phyloP scores from a whole-genome alignment of 2,329 filamentous ascomycete species.

The Calonectria leucothoes region DNA sequence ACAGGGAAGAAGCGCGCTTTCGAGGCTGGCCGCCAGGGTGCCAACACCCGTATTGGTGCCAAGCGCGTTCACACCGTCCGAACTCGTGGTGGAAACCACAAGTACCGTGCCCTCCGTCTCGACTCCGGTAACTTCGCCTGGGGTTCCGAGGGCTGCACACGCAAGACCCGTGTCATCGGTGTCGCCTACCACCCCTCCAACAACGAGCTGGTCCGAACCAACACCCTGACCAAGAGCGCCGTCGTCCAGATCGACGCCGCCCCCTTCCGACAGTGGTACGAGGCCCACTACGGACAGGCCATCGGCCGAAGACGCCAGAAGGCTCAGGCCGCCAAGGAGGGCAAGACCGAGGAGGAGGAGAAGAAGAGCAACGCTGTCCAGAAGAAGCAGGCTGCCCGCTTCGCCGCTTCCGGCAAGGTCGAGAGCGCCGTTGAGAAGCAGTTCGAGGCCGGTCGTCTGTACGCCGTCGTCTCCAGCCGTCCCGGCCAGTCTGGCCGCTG shows the following conservation, averaged over 20 bases:
- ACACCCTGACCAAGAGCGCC: constrained; percentile 99
- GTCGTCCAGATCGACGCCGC: constrained; percentile 99
- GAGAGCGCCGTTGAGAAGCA: constrained; percentile 94
- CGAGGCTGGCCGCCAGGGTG: constrained; percentile 99
- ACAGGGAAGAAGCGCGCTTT: constrained; percentile 96
- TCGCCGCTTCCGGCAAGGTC: constrained; percentile 89
- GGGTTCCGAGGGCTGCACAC: constrained; percentile 97
- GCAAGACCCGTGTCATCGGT: constrained; percentile 99
- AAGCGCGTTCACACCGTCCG: constrained; percentile 98
- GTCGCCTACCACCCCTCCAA: constrained; percentile 99
- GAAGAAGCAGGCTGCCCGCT: constrained; percentile 95
- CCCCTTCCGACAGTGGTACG: constrained; percentile 99
- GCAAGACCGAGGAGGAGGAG: constrained; percentile 73
- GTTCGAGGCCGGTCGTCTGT: constrained; percentile 99
- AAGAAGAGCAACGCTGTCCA: constrained; percentile 97
- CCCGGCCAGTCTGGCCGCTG: constrained; percentile 97
- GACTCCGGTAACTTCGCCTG: constrained; percentile 99
- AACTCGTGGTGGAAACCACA: constrained; percentile 98
- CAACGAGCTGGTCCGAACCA: constrained; percentile 99
- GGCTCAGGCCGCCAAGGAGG: constrained; percentile 72
- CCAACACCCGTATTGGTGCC: constrained; percentile 98
- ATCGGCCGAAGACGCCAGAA: constrained; percentile 92
- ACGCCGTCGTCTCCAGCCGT: constrained; percentile 90
- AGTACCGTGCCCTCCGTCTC: constrained; percentile 99
- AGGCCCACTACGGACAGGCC: constrained; percentile 96